These are phyloP conservation scores for Aspergillus fumigatus DNA, from an alignment of 2,329 filamentous ascomycete species.

Conservation along the genomic window DNA sequence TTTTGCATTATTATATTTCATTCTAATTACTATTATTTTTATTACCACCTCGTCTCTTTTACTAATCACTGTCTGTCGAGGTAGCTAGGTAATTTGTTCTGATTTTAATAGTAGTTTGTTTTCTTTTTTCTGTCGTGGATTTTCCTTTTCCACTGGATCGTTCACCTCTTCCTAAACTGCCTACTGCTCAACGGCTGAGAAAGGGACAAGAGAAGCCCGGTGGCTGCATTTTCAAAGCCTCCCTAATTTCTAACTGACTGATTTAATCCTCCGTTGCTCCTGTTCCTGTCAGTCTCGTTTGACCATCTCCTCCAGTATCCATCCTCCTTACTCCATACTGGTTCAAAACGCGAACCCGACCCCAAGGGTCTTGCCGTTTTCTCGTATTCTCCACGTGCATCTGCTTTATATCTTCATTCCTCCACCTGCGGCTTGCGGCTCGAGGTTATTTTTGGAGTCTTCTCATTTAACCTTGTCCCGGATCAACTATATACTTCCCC, in stretches of 20 bases:
- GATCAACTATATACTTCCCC: neutral
- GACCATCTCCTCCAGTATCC: slow-evolving; percentile 5
- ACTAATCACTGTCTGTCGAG: neutral
- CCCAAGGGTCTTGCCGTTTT: slow-evolving; percentile 16
- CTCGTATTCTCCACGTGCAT: slow-evolving; percentile 26
- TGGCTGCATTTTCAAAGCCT: slow-evolving; percentile 5
- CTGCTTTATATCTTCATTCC: slow-evolving; percentile 11
- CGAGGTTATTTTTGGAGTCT: slow-evolving; percentile 21
- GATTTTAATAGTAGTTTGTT: neutral
- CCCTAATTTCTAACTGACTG: slow-evolving; percentile 3
- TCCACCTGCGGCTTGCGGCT: slow-evolving; percentile 16
- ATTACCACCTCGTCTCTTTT: neutral
- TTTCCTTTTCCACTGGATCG: neutral
- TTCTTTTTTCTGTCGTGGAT: neutral
- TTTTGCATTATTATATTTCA: slow-evolving; percentile 1
- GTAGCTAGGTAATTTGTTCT: neutral
- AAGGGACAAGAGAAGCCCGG: neutral
- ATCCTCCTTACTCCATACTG: slow-evolving; percentile 1
- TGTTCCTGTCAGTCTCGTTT: slow-evolving; percentile 1
- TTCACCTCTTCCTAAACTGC: neutral
- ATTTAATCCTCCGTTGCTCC: slow-evolving; percentile 4
- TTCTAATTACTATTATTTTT: slow-evolving; percentile 4
- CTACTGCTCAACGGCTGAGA: neutral
- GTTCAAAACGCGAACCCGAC: neutral
- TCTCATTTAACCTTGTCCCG: neutral